These are phyloP conservation scores for Fagopyrum esculentum DNA, from an alignment of 148 eudicot species.

Conservation along the genomic window DNA sequence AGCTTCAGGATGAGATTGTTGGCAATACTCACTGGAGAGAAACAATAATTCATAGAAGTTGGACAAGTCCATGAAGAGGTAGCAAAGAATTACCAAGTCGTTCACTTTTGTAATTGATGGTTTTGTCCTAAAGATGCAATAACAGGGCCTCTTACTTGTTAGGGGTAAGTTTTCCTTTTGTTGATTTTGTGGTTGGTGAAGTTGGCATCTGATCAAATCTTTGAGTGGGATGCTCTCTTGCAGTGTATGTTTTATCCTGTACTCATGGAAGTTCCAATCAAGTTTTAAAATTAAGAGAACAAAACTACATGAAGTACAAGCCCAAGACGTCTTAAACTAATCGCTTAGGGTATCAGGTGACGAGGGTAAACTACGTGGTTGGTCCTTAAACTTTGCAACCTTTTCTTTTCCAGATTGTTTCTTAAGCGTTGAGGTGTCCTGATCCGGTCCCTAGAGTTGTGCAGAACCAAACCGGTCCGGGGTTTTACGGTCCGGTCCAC, in stretches of 20 bases:
- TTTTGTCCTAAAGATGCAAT: slow-evolving; percentile 1
- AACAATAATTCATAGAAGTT: slow-evolving; percentile 16
- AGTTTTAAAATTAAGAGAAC: neutral
- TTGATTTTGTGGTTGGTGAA: slow-evolving; percentile 23
- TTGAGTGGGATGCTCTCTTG: slow-evolving; percentile 23
- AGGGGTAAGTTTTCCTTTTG: slow-evolving; percentile 22
- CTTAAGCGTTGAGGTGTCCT: no score
- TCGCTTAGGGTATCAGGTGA: no score
- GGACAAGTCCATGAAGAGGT: neutral
- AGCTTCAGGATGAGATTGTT: slow-evolving; percentile 23
- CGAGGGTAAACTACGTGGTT: no score
- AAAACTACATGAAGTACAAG: neutral
- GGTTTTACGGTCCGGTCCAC: no score
- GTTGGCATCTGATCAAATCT: slow-evolving; percentile 24
- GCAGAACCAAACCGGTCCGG: no score
- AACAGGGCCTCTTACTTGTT: slow-evolving; percentile 39
- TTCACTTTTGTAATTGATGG: neutral
- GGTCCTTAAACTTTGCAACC: no score
- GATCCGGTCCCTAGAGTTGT: no score
- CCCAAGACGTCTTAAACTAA: neutral
- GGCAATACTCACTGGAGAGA: slow-evolving; percentile 31
- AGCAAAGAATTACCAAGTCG: neutral
- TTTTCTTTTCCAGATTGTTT: no score
- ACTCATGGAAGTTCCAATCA: neutral
- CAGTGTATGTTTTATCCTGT: slow-evolving; percentile 43